A percentile compares a stretch with the other conserved stretches of the same genome.
These are phyloP conservation scores for Cystobasidium tubakii DNA, from an alignment of 768 basidiomycete genomes.

Conservation along the genomic window DNA sequence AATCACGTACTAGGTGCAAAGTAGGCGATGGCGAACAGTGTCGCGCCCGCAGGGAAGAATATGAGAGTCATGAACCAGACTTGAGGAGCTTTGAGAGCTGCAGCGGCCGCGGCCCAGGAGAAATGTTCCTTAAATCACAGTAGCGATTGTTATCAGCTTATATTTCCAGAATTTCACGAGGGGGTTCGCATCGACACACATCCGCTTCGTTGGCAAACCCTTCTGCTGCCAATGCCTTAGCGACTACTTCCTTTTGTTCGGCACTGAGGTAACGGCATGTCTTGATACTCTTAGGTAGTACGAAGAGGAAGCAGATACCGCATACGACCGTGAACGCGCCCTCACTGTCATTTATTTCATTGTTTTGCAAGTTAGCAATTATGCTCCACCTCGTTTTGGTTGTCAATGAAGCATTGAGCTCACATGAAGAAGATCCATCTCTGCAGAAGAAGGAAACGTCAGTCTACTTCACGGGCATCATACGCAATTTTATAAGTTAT, in stretches of 20 bases:
- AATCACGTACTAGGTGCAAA: slow-evolving; percentile 25
- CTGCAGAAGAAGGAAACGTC: not conserved
- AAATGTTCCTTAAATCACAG: not conserved
- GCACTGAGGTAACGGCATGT: not conserved
- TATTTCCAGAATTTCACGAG: not conserved
- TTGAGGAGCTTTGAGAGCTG: slow-evolving; percentile 23
- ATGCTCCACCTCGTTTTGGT: no score
- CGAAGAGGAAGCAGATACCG: slow-evolving; percentile 10
- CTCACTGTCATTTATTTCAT: no score
- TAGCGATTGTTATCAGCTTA: not conserved
- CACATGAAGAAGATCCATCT: slow-evolving; percentile 34
- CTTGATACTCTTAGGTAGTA: slow-evolving; percentile 11
- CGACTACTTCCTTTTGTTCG: slow-evolving; percentile 19
- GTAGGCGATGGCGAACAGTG: slow-evolving; percentile 26
- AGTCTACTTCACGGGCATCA: no score
- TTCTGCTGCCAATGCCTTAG: slow-evolving; percentile 6
- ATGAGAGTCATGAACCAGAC: slow-evolving; percentile 26
- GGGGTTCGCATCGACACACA: not conserved
- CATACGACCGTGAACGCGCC: slow-evolving; percentile 22
- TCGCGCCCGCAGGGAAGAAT: slow-evolving; percentile 26
- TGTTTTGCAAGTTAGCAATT: no score
- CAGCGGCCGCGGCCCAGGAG: slow-evolving; percentile 9
- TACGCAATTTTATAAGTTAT: not conserved
- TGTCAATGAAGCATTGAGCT: no score
- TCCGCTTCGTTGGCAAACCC: slow-evolving; percentile 10